A percentile compares a stretch with the other conserved stretches of the same genome.
phyloP scores from a whole-genome alignment of 1,284 basidiomycete species.

The Pseudozyma sp. region DNA sequence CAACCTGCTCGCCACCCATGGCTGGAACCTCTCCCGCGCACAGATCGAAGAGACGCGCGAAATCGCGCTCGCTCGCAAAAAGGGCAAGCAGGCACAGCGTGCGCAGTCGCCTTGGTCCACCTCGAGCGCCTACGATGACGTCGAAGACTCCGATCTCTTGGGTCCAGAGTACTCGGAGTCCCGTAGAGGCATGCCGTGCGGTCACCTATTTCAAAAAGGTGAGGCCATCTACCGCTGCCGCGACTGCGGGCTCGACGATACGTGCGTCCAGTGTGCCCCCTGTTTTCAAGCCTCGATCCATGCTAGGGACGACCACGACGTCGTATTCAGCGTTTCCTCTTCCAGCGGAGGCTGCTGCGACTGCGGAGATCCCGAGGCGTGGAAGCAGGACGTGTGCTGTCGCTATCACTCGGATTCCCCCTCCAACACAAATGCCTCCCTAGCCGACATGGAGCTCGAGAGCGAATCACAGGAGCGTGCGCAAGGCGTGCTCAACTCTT shows the following conservation, averaged over 20 bases:
- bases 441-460: constrained; percentile 41
- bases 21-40: constrained; percentile 54
- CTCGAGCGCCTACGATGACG: constrained; percentile 36
- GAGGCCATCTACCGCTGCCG: constrained; percentile 68
- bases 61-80: constrained; percentile 44
- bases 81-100: constrained; percentile 50
- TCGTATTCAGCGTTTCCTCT: constrained; percentile 64
- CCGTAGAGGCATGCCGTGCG: constrained; percentile 66
- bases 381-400: constrained; percentile 63
- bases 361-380: constrained; percentile 68
- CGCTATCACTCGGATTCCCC: constrained; percentile 53
- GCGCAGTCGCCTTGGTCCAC: constrained; percentile 35
- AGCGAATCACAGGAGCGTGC: constrained; percentile 18
- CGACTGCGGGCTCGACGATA: constrained; percentile 67
- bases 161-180: constrained; percentile 64
- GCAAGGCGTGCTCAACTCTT: background rate
- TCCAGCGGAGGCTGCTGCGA: constrained; percentile 66
- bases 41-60: constrained; percentile 53
- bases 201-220: constrained; percentile 68
- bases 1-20: constrained; percentile 38
- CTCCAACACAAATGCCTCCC: constrained; percentile 2
- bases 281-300: constrained; percentile 66
- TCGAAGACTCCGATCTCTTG: constrained; percentile 37
- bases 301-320: constrained; percentile 59
- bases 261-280: constrained; percentile 66